Base-by-base conservation (phyloP, 805 yeast species). In the Isabelozyma pseudorhagii region DNA sequence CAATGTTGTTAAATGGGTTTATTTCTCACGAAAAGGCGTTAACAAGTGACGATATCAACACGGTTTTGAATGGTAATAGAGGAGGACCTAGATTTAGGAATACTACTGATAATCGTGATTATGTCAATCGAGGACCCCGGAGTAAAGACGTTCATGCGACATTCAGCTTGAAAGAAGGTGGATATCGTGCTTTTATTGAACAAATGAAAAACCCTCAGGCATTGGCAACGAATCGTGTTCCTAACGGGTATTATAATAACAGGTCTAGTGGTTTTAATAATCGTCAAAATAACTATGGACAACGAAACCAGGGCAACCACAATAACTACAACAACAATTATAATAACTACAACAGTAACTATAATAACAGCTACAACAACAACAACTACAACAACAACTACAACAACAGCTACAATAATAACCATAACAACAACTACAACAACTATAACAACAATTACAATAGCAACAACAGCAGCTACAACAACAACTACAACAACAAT, bases 1-100 rank as follows among this genome's bases (percentile, higher is more conserved):
- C 96, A 1, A 87, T 94, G 87, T 72, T 93, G 18, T 66, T 93
- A 54, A 87, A 84, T 43, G 97, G 97, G 0, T 89, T 74, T 60
- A 81, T 83, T 51, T 79, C 90, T 5, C 85, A 83, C 51, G 69
- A 70, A 36, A 74, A 76, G 15, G 84, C 84, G 7, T 71, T 93
- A 43, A 82, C 82, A 4, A 81, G 79, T 39, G 85, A 84, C 44
- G 97, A 92, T 58, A 79, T 76, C 49, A 89, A 85, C 53, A 69
- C 77, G 9, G 59, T 77, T 31, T 78, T 82, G 57, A 82, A 81
- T 34, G 65, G 56, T 46, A 48, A 52, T 54, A 50, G 56, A 38
- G 68, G 71, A 44, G 66, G 71, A 5, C 50, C 61, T 42, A 56
- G 73, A 46, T 69, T 66, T 54, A 60, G 67, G 21, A 55, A 64